Base-by-base conservation (phyloP, 805 yeast species). In the Cyberlindnera meyerae region DNA sequence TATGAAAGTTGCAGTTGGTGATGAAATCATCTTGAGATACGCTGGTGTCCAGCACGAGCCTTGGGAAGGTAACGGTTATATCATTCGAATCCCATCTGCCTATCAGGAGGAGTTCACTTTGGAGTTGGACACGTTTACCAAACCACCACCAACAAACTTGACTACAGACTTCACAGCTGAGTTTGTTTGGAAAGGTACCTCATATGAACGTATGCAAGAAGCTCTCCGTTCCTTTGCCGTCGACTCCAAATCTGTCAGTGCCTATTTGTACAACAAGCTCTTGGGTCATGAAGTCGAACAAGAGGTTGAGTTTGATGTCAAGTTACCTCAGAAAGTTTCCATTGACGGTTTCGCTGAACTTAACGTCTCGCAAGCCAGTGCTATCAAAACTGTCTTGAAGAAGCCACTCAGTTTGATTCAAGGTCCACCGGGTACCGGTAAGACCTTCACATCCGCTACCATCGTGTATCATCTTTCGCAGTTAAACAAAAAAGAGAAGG, bases 351-450 rank as follows among this genome's bases (percentile, higher is more conserved):
- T 82, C 42, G 74, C 86, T 0, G 75, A 74, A 36, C 66, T 89
- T 46, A 89, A 89, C 57, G 68, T 65, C 7, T 85, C 96, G 2
- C 97, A 89, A 58, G 71, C 73, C 3, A 75, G 73, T 50, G 96
- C 97, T 0, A 87, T 89, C 18, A 66, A 71, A 35, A 60, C 70
- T 9, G 95, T 81, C 0, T 58, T 87, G 40, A 73, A 72, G 49
- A 68, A 77, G 46, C 95, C 95, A 2, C 65, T 88, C 29, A 75
- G 93, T 6, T 68, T 87, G 47, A 86, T 87, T 44, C 96, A 89
- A 58, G 97, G 97, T 13, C 97, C 97, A 8, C 97, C 97, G 4
- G 95, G 95, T 45, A 89, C 97, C 0, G 97, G 97, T 57, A 89
- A 89, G 55, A 89, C 97, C 1, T 94, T 86, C 12, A 88, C 96